phyloP scores from a whole-genome alignment of 768 basidiomycete species.

The Floccularia luteovirens region DNA sequence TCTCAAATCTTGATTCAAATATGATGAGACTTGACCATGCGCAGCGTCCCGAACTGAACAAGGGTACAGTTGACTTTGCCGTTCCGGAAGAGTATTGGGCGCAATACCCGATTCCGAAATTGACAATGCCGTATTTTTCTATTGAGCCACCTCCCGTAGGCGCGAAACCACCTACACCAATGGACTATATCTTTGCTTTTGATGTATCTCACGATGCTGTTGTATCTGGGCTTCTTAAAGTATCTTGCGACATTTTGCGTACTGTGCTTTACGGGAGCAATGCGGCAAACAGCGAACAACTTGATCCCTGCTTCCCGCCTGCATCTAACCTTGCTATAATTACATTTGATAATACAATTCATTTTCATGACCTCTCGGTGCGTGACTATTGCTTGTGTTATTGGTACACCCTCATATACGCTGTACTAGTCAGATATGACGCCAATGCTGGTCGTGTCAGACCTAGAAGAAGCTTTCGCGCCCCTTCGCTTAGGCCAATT shows the following conservation, averaged over 20 bases:
- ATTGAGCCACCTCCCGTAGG: slow-evolving; percentile 37
- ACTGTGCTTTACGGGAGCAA: slow-evolving; percentile 57
- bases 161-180: slow-evolving; percentile 47
- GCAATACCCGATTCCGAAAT: slow-evolving; percentile 47
- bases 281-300: too few species aligned
- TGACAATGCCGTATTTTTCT: slow-evolving; percentile 47
- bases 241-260: slow-evolving; percentile 57
- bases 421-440: slow-evolving; percentile 39
- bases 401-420: slow-evolving; percentile 13
- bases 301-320: slow-evolving; percentile 44
- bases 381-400: slow-evolving; percentile 20
- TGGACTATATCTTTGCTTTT: slow-evolving; percentile 80
- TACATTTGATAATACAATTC: slow-evolving; percentile 73
- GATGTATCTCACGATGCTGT: slow-evolving; percentile 74
- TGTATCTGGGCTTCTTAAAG: slow-evolving; percentile 58
- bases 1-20: slow-evolving; percentile 74
- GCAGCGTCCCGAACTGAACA: slow-evolving; percentile 78
- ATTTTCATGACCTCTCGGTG: slow-evolving; percentile 88
- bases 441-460: slow-evolving; percentile 75
- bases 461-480: slow-evolving; percentile 88
- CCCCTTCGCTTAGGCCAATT: slow-evolving; percentile 71
- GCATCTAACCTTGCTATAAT: slow-evolving; percentile 65
- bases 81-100: slow-evolving; percentile 88
- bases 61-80: slow-evolving; percentile 87
- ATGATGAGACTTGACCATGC: slow-evolving; percentile 73